phyloP scores from a whole-genome alignment of 768 basidiomycete genomes.

The Pholiota microspora region DNA sequence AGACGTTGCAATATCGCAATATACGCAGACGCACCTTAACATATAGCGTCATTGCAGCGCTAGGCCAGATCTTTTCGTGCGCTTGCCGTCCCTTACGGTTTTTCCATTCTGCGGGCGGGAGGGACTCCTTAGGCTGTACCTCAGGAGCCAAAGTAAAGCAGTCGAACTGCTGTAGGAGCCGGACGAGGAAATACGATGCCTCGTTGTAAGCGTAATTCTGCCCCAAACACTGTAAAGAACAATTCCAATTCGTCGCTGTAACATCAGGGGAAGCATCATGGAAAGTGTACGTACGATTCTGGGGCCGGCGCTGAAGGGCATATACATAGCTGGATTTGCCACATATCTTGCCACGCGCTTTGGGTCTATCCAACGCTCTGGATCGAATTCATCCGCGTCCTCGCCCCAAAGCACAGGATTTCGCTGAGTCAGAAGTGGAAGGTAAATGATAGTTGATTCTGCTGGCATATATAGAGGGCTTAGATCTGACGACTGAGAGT shows the following conservation, averaged over 20 bases:
- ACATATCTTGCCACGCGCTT: conserved; percentile 47
- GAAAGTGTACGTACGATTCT: conserved; percentile 37
- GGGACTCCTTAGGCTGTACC: conserved; percentile 57
- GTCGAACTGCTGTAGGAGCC: conserved; percentile 64
- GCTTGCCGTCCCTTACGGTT: conserved; percentile 45
- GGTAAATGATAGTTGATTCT: conserved; percentile 54
- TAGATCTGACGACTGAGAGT: conserved; percentile 23
- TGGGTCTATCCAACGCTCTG: conserved; percentile 73
- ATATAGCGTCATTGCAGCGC: conserved; percentile 61
- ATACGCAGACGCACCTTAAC: conserved; percentile 64
- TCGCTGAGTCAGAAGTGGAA: conserved; percentile 64
- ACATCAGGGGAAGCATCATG: not conserved
- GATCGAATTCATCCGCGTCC: conserved; percentile 76
- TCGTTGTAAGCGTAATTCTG: conserved; percentile 79
- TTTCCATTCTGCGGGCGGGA: conserved; percentile 62
- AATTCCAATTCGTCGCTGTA: not conserved
- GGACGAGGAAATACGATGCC: conserved; percentile 68
- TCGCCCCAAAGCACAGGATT: conserved; percentile 69
- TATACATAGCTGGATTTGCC: conserved; percentile 65
- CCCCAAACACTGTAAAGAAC: conserved; percentile 52
- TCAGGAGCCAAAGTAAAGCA: conserved; percentile 59
- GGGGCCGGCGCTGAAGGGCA: conserved; percentile 75
- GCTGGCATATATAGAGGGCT: conserved; percentile 59
- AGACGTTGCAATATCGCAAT: too few relatives aligned
- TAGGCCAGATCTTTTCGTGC: conserved; percentile 60